A percentile compares a stretch with the other conserved stretches of the same genome.
These are phyloP conservation scores for Bipolaris zeicola DNA, from an alignment of 2,329 filamentous ascomycete species.

Conservation along the genomic window DNA sequence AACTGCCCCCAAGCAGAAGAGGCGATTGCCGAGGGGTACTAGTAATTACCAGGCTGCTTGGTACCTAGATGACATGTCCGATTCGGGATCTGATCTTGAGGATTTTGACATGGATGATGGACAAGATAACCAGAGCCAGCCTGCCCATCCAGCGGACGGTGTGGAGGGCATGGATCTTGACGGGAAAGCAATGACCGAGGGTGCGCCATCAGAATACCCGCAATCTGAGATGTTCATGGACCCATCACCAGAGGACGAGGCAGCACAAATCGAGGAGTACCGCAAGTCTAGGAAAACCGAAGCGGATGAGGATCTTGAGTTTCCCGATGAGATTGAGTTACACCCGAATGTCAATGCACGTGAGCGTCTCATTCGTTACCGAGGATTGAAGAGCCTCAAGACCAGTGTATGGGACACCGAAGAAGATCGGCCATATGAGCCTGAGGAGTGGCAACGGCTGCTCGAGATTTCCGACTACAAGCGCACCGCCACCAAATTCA, in stretches of 20 bases:
- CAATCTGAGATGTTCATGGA: slow-evolving; percentile 92
- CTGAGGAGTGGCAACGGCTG: slow-evolving; percentile 85
- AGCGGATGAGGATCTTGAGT: slow-evolving; percentile 88
- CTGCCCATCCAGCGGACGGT: slow-evolving; percentile 78
- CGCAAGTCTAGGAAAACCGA: slow-evolving; percentile 78
- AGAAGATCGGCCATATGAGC: slow-evolving; percentile 85
- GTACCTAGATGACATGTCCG: slow-evolving; percentile 83
- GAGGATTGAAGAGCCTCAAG: slow-evolving; percentile 88
- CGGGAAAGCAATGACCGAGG: slow-evolving; percentile 71
- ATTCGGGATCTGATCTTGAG: slow-evolving; percentile 81
- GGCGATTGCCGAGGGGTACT: slow-evolving; percentile 84
- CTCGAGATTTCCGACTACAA: slow-evolving; percentile 91
- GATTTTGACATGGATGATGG: slow-evolving; percentile 65
- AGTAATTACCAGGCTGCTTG: slow-evolving; percentile 94
- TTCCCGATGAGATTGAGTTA: slow-evolving; percentile 95
- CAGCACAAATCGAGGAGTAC: slow-evolving; percentile 80
- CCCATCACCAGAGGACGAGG: slow-evolving; percentile 79
- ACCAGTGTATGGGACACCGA: slow-evolving; percentile 87
- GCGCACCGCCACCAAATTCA: slow-evolving; percentile 74
- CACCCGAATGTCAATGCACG: slow-evolving; percentile 84
- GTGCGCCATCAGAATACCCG: slow-evolving; percentile 83
- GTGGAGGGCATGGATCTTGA: slow-evolving; percentile 65
- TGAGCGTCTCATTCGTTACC: slow-evolving; percentile 83
- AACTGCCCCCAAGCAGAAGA: slow-evolving; percentile 65
- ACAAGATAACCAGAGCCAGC: slow-evolving; percentile 57